Conservation (phyloP, 768 basidiomycete species). For the Fomitopsis serialis region DNA sequence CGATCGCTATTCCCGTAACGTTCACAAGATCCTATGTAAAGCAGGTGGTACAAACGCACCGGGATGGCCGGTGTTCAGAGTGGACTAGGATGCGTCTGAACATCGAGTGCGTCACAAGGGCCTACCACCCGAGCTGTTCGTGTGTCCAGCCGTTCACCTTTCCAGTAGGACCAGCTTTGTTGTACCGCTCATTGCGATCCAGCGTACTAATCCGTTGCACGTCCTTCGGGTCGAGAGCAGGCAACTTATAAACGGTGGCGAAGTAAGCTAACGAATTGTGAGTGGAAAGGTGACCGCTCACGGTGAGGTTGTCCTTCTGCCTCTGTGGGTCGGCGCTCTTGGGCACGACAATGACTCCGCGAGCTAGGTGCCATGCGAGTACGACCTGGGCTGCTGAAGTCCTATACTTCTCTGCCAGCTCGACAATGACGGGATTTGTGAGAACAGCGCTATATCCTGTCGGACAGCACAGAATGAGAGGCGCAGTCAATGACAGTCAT, state of each 20-base stretch:
- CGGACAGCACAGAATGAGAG: background rate
- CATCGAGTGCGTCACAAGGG: too few species aligned
- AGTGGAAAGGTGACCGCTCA: conserved; percentile 20
- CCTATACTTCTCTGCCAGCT: conserved; percentile 43
- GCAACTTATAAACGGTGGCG: conserved; percentile 20
- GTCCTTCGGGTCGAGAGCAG: conserved; percentile 27
- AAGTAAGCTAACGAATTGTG: too few species aligned
- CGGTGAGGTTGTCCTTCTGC: conserved; percentile 46
- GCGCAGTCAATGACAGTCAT: background rate
- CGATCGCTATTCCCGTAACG: too few species aligned
- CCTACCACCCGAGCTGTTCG: conserved; percentile 34
- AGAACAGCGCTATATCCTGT: conserved; percentile 40
- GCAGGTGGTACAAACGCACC: too few species aligned
- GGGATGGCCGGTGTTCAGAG: too few species aligned
- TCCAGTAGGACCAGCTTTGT: conserved; percentile 23
- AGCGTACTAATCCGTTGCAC: conserved; percentile 26
- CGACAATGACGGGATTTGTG: conserved; percentile 37
- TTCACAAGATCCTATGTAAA: too few species aligned
- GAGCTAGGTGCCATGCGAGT: conserved; percentile 46
- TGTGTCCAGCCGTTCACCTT: conserved; percentile 32
- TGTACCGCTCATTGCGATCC: conserved; percentile 28
- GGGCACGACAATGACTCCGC: conserved; percentile 40
- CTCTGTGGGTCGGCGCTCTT: conserved; percentile 41
- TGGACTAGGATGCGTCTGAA: too few species aligned
- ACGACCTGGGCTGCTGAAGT: conserved; percentile 42